Base-by-base conservation (phyloP, 2,329 filamentous ascomycete genomes). In the Xylariaceae sp. region DNA sequence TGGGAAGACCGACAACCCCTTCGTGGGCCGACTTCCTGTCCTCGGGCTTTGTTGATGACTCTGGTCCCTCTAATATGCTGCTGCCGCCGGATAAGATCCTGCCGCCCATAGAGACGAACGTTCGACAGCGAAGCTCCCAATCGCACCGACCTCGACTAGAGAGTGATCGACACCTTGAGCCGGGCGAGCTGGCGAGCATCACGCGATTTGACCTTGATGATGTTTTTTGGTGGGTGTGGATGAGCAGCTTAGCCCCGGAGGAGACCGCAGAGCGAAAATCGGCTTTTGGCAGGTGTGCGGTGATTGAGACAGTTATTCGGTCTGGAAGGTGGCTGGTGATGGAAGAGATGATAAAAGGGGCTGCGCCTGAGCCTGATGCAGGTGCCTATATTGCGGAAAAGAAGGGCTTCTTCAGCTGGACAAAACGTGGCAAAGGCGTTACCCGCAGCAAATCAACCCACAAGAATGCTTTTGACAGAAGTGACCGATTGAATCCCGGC, bases 161-260 rank as follows among this genome's bases (percentile, higher is more conserved):
- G 60, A 81, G 80, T 11, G 85, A 89, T 48, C 74, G 74, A 20
- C 78, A 84, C 33, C 78, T 97, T 0, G 92, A 97, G 60, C 94
- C 93, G 0, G 94, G 92, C 45, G 94, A 99, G 78, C 81, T 99
- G 52, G 94, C 94, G 24, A 97, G 92, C 69, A 96, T 99, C 67
- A 89, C 84, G 20, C 82, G 82, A 30, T 83, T 97, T 52, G 87
- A 94, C 58, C 79, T 99, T 4, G 94, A 99, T 64, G 93, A 97
- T 70, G 88, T 92, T 1, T 99, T 99, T 72, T 99, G 94, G 94
- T 97, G 94, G 93, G 94, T 97, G 3, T 99, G 94, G 94, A 97
- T 99, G 81, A 95, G 86, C 64, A 97, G 93, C 78, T 77, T 99
- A 66, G 92, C 93, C 1, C 89, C 86, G 0, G 94, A 99, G 67